Conservation (phyloP, 78 protist genomes). For the Dictyostelium citrinum region DNA sequence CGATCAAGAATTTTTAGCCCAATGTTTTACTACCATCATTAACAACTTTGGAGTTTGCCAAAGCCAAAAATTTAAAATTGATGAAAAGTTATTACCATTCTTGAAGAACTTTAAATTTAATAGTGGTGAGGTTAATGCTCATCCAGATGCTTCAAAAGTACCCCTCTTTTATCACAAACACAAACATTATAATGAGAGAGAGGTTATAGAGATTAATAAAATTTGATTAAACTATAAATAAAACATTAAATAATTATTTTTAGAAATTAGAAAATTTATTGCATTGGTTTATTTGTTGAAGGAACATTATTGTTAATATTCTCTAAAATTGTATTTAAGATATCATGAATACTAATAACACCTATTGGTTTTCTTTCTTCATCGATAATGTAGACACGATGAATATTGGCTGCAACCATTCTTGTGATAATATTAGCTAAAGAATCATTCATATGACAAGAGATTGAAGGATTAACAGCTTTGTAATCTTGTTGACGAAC, state of each 20-base stretch:
- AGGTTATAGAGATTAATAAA: neutral
- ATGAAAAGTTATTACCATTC: neutral
- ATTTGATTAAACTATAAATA: too few relatives aligned
- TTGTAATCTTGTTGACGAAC: constrained; percentile 56
- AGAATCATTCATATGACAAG: constrained; percentile 25
- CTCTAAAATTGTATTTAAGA: constrained; percentile 41
- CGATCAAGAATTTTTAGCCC: neutral
- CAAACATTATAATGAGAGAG: neutral
- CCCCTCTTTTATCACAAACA: too few relatives aligned
- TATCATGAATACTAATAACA: constrained; percentile 57
- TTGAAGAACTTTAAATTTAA: neutral
- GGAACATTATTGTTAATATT: constrained; percentile 7
- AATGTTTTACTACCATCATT: neutral
- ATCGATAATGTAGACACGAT: constrained; percentile 48
- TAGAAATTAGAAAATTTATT: too few relatives aligned
- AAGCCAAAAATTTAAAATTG: neutral
- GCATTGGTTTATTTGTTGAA: constrained; percentile 7
- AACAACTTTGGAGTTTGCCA: neutral
- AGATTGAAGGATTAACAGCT: constrained; percentile 45
- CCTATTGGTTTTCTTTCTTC: constrained; percentile 62
- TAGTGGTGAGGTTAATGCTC: neutral
- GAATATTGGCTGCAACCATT: constrained; percentile 68
- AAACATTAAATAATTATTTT: too few relatives aligned
- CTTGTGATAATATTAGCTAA: constrained; percentile 23
- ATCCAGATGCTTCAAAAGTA: too few relatives aligned